Evolutionary conservation across 176 grass and related monocot genomes (phyloP).

Genomic region (Tillandsia leiboldiana): DNA sequence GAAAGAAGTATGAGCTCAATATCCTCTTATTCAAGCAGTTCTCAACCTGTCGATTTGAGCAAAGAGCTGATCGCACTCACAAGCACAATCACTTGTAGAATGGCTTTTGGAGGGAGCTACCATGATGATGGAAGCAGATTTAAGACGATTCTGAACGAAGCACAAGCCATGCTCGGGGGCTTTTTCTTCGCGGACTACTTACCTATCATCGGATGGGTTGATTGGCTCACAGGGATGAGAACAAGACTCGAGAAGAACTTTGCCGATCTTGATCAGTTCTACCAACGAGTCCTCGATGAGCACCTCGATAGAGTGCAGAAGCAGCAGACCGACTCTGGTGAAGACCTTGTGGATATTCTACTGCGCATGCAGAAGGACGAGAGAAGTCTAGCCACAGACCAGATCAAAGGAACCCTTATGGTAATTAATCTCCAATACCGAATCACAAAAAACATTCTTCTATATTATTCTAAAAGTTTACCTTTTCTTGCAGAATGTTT

Average conservation of each 20-base stretch:
- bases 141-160: constrained; percentile 7
- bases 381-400: no score
- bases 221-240: constrained; percentile 9
- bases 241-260: constrained; percentile 14
- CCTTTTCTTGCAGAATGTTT: constrained; percentile 14
- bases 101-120: not conserved
- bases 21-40: not conserved
- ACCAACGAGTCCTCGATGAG: constrained; percentile 10
- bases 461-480: not conserved
- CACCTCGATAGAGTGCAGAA: not conserved
- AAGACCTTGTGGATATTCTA: no score
- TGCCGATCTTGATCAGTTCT: constrained; percentile 15
- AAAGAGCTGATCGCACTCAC: constrained; percentile 13
- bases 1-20: not conserved
- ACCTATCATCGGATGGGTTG: constrained; percentile 18
- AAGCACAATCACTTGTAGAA: constrained; percentile 4
- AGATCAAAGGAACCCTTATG: no score
- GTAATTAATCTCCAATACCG: no score
- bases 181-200: constrained; percentile 19
- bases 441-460: not conserved
- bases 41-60: constrained; percentile 1
- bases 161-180: not conserved
- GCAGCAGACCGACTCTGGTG: not conserved
- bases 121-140: not conserved
- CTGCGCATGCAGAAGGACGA: no score